Percentiles rank a stretch among this genome's conserved stretches.
phyloP scores from a whole-genome alignment of 345 rosid species.

The Bretschneidera sinensis region DNA sequence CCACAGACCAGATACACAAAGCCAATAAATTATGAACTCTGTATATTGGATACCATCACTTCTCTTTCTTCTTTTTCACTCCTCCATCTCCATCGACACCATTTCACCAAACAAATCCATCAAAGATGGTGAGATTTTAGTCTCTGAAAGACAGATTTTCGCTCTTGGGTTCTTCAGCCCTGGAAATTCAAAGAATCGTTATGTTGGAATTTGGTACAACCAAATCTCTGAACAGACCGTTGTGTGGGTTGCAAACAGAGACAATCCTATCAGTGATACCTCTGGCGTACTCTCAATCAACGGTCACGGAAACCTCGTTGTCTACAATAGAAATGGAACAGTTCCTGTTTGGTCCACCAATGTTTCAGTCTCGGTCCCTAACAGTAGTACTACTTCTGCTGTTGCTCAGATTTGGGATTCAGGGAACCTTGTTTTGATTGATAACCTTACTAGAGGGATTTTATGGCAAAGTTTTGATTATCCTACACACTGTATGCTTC shows the following conservation, averaged over 20 bases:
- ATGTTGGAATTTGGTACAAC: slow-evolving; percentile 76
- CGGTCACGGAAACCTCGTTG: slow-evolving; percentile 38
- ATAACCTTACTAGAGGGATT: slow-evolving; percentile 15
- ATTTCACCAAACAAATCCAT: slow-evolving; percentile 27
- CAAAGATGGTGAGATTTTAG: slow-evolving; percentile 42
- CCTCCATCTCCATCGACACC: slow-evolving; percentile 22
- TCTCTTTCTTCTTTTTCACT: slow-evolving; percentile 17
- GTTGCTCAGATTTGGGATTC: slow-evolving; percentile 51
- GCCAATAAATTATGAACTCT: slow-evolving; percentile 12
- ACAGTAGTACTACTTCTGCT: slow-evolving; percentile 8
- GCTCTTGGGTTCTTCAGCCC: slow-evolving; percentile 70
- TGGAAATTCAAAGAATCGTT: slow-evolving; percentile 42
- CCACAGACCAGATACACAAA: background rate
- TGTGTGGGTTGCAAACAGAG: slow-evolving; percentile 84
- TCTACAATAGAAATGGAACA: slow-evolving; percentile 23
- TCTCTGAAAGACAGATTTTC: slow-evolving; percentile 33
- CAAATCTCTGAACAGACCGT: slow-evolving; percentile 35
- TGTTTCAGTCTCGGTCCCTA: slow-evolving; percentile 15
- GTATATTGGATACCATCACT: background rate
- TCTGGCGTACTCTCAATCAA: slow-evolving; percentile 39
- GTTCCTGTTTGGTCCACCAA: slow-evolving; percentile 50
- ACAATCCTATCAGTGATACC: slow-evolving; percentile 39
- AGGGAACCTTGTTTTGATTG: slow-evolving; percentile 55
- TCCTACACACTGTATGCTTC: slow-evolving; percentile 56
- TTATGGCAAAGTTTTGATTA: slow-evolving; percentile 76